Evolutionary conservation across 768 basidiomycete species (phyloP), one percentile per base, ranked within the genome.

Genomic region (Lentinula sp.): DNA sequence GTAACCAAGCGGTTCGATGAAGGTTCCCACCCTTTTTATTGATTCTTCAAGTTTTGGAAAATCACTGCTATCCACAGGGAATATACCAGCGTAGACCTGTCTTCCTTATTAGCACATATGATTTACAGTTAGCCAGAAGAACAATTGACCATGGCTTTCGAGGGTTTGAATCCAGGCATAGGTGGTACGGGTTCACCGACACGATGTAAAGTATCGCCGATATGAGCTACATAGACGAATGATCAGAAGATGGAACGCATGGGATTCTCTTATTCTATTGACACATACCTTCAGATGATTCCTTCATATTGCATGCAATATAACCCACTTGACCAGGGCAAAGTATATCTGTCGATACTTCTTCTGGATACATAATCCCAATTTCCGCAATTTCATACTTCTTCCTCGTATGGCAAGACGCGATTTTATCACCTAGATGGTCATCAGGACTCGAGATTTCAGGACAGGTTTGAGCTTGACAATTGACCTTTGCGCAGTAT

Each of bases 291-390:
- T 98, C 94, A 13, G 90, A 85, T 9, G 91, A 91, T 66, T 97
- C 90, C 72, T 98, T 99, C 96, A 99, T 98, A 69, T 95, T 96
- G 73, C 96, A 98, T 1, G 93, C 90, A 60, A 93, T 82, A 68
- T 85, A 95, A 15, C 93, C 91, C 16, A 94, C 93, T 73, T 94
- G 92, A 6, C 92, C 92, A 39, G 90, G 83, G 60, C 81, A 80
- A 50, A 94, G 74, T 59, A 78, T 80, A 10, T 76, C 76, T 0
- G 88, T 90, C 12, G 90, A 80, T n/a, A 87, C 77, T 71, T 96
- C 93, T 68, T 93, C 90, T 4, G 96, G 95, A 70, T 95, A 79
- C 81, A 96, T 86, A 59, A 96, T 82, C 13, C 95, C 96, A 35
- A 97, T 73, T 66, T 95, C 93, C 23, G 86, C 84, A 16, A 98